Evolutionary conservation across 495 filamentous ascomycete species (phyloP).

Genomic region (Trichoderma gamsii): DNA sequence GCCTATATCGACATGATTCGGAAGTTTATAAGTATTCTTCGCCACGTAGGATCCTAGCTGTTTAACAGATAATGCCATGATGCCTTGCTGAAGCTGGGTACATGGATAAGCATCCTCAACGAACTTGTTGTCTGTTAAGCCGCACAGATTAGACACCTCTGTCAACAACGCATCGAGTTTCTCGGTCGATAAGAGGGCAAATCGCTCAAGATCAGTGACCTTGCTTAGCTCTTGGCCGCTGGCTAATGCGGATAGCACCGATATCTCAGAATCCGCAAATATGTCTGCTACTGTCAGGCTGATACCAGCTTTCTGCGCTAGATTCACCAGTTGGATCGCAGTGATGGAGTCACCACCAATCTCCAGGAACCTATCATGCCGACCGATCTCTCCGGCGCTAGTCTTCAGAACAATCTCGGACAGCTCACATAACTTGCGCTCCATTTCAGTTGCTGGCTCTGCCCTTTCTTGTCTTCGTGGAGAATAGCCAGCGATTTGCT

Average conservation of each 20-base stretch:
- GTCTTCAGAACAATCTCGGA: conserved; percentile 38
- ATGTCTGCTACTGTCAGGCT: conserved; percentile 9
- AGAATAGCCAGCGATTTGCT: conserved; percentile 32
- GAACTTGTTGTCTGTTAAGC: background rate
- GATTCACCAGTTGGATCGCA: background rate
- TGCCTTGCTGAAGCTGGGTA: conserved; percentile 19
- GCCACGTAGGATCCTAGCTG: conserved; percentile 12
- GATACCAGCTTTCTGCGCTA: background rate
- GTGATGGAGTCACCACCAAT: conserved; percentile 34
- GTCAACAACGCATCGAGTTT: background rate
- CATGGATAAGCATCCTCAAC: conserved; percentile 11
- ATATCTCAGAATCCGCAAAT: background rate
- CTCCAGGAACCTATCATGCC: conserved; percentile 44
- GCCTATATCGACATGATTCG: background rate
- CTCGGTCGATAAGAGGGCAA: background rate
- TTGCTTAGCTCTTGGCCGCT: background rate
- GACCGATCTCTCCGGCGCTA: background rate
- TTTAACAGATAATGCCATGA: conserved; percentile 35
- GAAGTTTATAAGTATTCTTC: background rate
- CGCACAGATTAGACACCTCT: conserved; percentile 24
- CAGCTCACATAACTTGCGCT: conserved; percentile 36
- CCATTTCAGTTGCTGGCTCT: conserved; percentile 34
- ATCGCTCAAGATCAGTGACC: background rate
- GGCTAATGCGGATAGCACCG: background rate
- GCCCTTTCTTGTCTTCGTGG: conserved; percentile 28